A percentile compares a stretch with the other conserved stretches of the same genome.
These are phyloP conservation scores for Fusarium sp. DNA, from an alignment of 2,329 filamentous ascomycete species.

Conservation along the genomic window DNA sequence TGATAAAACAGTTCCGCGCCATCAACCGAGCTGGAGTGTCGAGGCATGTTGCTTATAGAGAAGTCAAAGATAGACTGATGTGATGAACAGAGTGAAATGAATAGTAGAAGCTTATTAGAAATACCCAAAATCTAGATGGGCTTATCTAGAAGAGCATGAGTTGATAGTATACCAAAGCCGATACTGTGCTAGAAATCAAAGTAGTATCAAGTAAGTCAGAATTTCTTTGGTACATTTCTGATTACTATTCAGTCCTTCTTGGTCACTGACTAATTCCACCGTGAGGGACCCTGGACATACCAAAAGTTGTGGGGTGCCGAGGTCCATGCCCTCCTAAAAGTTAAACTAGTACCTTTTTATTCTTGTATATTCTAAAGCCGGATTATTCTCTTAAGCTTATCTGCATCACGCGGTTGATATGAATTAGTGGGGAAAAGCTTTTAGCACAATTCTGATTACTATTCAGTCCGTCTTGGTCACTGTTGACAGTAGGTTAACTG, in stretches of 20 bases:
- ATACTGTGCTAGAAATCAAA: not conserved
- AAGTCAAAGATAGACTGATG: not conserved
- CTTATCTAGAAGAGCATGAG: not conserved
- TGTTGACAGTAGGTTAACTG: too few species aligned
- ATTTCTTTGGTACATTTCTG: not conserved
- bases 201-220: not conserved
- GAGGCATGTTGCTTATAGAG: not conserved
- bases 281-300: not conserved
- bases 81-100: not conserved
- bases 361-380: too few species aligned
- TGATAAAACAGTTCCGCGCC: not conserved
- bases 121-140: not conserved
- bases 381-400: too few species aligned
- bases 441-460: too few species aligned
- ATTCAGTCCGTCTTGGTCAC: too few species aligned
- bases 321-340: too few species aligned
- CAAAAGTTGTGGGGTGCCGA: not conserved
- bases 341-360: too few species aligned
- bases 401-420: too few species aligned
- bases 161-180: not conserved
- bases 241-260: not conserved
- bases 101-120: not conserved
- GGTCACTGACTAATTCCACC: not conserved
- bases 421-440: too few species aligned
- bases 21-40: not conserved